These are phyloP conservation scores for Ceratobasidium sp. DNA, from an alignment of 1,284 basidiomycete genomes.

Conservation along the genomic window DNA sequence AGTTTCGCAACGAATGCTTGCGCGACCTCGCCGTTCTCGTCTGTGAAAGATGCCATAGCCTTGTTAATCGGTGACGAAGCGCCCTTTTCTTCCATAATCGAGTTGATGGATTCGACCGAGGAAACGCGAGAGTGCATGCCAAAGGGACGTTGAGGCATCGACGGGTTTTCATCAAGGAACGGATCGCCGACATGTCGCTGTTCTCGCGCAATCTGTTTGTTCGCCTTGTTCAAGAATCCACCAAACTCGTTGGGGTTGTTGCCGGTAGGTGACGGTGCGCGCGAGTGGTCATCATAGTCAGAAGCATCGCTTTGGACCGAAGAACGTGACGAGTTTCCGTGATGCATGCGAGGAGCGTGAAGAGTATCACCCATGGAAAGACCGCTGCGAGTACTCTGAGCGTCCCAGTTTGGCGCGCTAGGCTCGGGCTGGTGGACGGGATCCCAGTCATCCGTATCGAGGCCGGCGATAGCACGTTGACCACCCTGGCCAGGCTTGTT, in stretches of 20 bases:
- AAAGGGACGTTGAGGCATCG: slow-evolving; percentile 77
- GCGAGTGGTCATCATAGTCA: slow-evolving; percentile 63
- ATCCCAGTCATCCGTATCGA: slow-evolving; percentile 69
- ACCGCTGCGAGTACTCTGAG: slow-evolving; percentile 47
- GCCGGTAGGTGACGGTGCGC: slow-evolving; percentile 55
- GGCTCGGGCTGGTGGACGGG: slow-evolving; percentile 67
- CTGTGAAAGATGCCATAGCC: slow-evolving; percentile 93
- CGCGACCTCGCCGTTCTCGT: slow-evolving; percentile 90
- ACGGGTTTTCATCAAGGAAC: slow-evolving; percentile 73
- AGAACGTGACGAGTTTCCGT: slow-evolving; percentile 55
- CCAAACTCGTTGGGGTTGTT: slow-evolving; percentile 66
- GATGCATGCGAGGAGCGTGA: slow-evolving; percentile 53
- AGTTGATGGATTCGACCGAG: slow-evolving; percentile 88
- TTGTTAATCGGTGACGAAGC: slow-evolving; percentile 88
- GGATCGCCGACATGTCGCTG: slow-evolving; percentile 83
- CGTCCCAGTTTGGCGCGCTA: slow-evolving; percentile 68
- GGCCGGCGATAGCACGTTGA: slow-evolving; percentile 58
- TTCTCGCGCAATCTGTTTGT: slow-evolving; percentile 82
- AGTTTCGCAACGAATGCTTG: slow-evolving; percentile 89
- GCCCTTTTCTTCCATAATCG: slow-evolving; percentile 89
- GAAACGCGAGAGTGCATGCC: slow-evolving; percentile 82
- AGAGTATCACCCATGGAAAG: slow-evolving; percentile 53
- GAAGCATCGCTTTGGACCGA: slow-evolving; percentile 66
- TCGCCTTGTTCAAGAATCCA: slow-evolving; percentile 86
- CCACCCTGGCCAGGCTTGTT: slow-evolving; percentile 64